phyloP scores from a whole-genome alignment of 2,329 filamentous ascomycete genomes.

The Exophiala lecanii-corni region DNA sequence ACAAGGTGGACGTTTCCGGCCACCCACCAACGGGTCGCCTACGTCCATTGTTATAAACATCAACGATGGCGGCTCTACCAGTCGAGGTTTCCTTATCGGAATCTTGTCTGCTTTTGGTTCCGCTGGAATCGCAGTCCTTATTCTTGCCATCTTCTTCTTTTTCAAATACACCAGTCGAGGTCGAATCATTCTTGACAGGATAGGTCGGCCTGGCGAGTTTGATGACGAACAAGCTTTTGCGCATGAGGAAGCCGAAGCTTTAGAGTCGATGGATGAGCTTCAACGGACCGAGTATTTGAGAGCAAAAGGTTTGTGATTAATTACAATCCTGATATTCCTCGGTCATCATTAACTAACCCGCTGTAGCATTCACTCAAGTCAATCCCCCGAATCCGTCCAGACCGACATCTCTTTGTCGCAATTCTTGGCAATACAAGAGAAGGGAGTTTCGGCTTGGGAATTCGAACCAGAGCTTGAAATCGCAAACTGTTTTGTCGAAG shows the following conservation, averaged over 20 bases:
- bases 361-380: slow-evolving; percentile 79
- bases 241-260: slow-evolving; percentile 87
- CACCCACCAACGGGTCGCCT: slow-evolving; percentile 15
- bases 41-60: slow-evolving; percentile 31
- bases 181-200: slow-evolving; percentile 86
- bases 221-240: slow-evolving; percentile 95
- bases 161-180: slow-evolving; percentile 85
- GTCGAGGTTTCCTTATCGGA: slow-evolving; percentile 85
- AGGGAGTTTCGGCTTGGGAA: slow-evolving; percentile 99
- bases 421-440: slow-evolving; percentile 97
- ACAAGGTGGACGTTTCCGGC: slow-evolving; percentile 12
- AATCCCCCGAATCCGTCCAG: slow-evolving; percentile 94
- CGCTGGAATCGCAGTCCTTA: slow-evolving; percentile 73
- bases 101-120: slow-evolving; percentile 92
- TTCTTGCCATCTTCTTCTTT: slow-evolving; percentile 83
- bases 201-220: slow-evolving; percentile 90
- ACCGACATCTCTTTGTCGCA: slow-evolving; percentile 98
- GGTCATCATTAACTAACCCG: no score
- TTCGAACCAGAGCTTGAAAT: slow-evolving; percentile 99
- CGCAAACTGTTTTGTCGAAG: slow-evolving; percentile 97
- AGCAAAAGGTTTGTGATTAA: slow-evolving; percentile 83
- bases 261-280: slow-evolving; percentile 94
- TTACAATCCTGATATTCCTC: no score
- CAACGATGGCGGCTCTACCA: slow-evolving; percentile 50
- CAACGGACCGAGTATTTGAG: slow-evolving; percentile 84